These are phyloP conservation scores for Claviceps paspali DNA, from an alignment of 2,329 filamentous ascomycete genomes.

Conservation along the genomic window DNA sequence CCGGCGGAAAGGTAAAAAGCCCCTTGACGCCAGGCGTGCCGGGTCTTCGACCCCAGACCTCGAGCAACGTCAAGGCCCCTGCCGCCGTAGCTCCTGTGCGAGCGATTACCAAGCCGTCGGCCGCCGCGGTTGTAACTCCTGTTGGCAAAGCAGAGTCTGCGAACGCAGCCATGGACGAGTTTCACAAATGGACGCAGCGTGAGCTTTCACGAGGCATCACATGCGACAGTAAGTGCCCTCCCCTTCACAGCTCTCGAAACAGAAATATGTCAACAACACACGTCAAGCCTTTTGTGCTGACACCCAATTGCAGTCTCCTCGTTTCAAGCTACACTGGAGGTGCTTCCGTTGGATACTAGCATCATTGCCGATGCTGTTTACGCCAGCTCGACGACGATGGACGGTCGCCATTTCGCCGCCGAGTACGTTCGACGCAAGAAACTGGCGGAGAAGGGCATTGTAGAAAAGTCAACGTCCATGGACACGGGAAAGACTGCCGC, in stretches of 20 bases:
- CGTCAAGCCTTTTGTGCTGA: too few relatives aligned
- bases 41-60: constrained; percentile 26
- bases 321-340: constrained; percentile 62
- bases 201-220: constrained; percentile 57
- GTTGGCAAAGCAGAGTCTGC: constrained; percentile 22
- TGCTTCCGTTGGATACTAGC: constrained; percentile 60
- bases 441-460: constrained; percentile 79
- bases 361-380: constrained; percentile 88
- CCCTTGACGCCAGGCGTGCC: constrained; percentile 43
- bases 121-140: constrained; percentile 24
- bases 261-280: too few relatives aligned
- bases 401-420: constrained; percentile 83
- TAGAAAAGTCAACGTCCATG: constrained; percentile 54
- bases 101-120: constrained; percentile 30
- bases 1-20: constrained; percentile 78
- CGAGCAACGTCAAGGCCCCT: constrained; percentile 24
- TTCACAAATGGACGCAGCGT: constrained; percentile 79
- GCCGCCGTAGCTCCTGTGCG: constrained; percentile 28
- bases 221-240: constrained; percentile 34
- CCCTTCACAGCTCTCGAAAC: too few relatives aligned
- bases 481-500: constrained; percentile 29
- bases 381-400: constrained; percentile 71
- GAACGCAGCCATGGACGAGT: constrained; percentile 63
- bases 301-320: constrained; percentile 58
- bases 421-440: constrained; percentile 90